Evolutionary conservation across 129 eudicot genomes (phyloP).

Genomic region (Lactuca sativa): DNA sequence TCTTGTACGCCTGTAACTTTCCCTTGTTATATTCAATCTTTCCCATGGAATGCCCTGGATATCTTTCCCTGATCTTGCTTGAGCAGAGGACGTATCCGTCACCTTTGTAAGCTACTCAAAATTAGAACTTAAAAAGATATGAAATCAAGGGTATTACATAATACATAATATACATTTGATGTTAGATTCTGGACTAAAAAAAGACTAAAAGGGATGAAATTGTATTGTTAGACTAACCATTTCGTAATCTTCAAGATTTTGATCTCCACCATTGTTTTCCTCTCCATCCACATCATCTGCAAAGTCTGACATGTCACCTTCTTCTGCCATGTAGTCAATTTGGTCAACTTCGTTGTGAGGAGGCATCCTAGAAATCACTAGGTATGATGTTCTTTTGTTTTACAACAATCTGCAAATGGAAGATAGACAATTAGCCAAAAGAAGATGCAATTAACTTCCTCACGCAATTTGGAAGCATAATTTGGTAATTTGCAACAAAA

Average conservation of each 20-base stretch:
- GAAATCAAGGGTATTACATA: constrained; percentile 7
- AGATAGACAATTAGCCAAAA: constrained; percentile 8
- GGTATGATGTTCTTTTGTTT: constrained; percentile 1
- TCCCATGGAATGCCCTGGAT: constrained; percentile 86
- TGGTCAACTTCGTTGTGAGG: constrained; percentile 41
- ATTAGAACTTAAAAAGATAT: constrained; percentile 12
- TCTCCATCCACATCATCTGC: constrained; percentile 49
- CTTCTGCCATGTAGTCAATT: constrained; percentile 53
- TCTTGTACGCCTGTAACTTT: constrained; percentile 62
- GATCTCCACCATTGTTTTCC: constrained; percentile 37
- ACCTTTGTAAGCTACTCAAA: constrained; percentile 47
- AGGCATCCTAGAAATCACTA: constrained; percentile 34
- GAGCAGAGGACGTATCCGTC: constrained; percentile 70
- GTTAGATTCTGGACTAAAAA: constrained; percentile 8
- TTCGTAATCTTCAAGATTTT: constrained; percentile 52
- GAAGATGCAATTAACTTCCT: constrained; percentile 2
- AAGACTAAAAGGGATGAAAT: constrained; percentile 3
- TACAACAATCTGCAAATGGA: constrained; percentile 16
- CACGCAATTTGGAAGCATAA: background rate
- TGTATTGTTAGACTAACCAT: constrained; percentile 41
- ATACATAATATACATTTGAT: background rate
- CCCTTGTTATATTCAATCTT: constrained; percentile 59
- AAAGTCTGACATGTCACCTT: constrained; percentile 49
- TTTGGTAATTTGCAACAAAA: constrained; percentile 4
- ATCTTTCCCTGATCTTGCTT: constrained; percentile 77